Conservation (phyloP, 371 early-diverging fungal species). For the Circinella minor region DNA sequence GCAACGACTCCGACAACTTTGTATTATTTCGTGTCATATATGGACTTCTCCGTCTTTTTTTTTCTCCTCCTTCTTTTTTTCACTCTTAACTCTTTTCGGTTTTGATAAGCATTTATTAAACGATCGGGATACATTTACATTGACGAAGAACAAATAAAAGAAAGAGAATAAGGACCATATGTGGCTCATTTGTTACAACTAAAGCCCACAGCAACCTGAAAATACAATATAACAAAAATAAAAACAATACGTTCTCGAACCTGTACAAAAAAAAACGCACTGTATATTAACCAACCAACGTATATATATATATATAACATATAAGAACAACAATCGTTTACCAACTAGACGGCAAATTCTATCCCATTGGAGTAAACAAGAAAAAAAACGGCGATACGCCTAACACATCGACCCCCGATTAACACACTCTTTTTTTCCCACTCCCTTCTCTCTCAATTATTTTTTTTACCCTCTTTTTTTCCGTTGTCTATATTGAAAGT, state of each 20-base stretch:
- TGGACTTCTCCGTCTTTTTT: no score
- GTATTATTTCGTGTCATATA: no score
- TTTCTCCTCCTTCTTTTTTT: no score
- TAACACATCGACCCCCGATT: no score
- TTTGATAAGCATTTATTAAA: background rate
- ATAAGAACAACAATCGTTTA: background rate
- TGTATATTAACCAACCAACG: no score
- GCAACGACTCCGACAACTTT: no score
- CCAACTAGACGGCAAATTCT: background rate
- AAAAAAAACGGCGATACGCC: no score
- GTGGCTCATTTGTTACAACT: background rate
- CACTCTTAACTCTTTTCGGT: background rate
- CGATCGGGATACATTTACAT: background rate
- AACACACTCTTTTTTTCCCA: background rate
- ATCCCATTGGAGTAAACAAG: background rate
- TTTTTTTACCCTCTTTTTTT: background rate
- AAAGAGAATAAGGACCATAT: background rate
- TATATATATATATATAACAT: no score
- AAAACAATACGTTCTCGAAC: background rate
- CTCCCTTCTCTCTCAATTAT: background rate
- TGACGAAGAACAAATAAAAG: background rate
- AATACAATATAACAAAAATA: background rate
- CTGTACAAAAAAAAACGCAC: background rate
- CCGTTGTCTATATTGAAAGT: background rate
- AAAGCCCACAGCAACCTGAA: no score